Base-by-base conservation (phyloP, 148 eudicot genomes). In the Rhododendron vialii region DNA sequence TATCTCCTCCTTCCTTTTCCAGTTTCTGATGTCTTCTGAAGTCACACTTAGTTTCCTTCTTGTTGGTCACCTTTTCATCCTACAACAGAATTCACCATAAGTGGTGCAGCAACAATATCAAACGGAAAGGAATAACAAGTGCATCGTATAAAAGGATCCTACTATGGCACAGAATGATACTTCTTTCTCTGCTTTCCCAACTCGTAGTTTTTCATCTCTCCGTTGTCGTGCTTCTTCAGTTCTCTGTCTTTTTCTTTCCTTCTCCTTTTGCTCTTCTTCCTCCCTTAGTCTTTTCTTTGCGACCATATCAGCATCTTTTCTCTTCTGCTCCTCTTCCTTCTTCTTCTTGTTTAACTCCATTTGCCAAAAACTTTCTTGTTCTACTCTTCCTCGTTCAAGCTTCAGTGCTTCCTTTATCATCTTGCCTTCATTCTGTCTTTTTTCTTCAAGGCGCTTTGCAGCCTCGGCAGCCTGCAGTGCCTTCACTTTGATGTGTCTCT, bases 401-500 rank as follows among this genome's bases (percentile, higher is more conserved):
- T 95, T 92, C 92, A 91, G 15, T 63, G 95, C 99, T 88, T 94
- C 98, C 88, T 91, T 95, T 88, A 91, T 94, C 90, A 88, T 85
- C 89, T 93, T 94, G 45, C 99, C 96, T 63, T 94, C 98, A 84
- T 93, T 92, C 67, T 93, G 93, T 89, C 73, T 95, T 86, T 90
- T 90, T 84, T 92, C 96, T 90, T 90, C 95, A 47, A 91, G 90
- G 67, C 94, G 94, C 88, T 91, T 95, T 85, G 95, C 95, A 85
- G 94, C 92, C 87, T 91, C 94, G 83, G 95, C 95, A 85, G 93
- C 92, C 89, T 94, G 95, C 57, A 97, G 91, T 61, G 98, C 95
- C 89, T 93, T 97, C 91, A 97, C 95, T 86, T 92, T 94, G 87
- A 95, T 87, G 13, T 95, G 96, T 92, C 93, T 92, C 91, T 94